Conservation (phyloP, 352 stramenopile species). For the Phytophthora multivora region DNA sequence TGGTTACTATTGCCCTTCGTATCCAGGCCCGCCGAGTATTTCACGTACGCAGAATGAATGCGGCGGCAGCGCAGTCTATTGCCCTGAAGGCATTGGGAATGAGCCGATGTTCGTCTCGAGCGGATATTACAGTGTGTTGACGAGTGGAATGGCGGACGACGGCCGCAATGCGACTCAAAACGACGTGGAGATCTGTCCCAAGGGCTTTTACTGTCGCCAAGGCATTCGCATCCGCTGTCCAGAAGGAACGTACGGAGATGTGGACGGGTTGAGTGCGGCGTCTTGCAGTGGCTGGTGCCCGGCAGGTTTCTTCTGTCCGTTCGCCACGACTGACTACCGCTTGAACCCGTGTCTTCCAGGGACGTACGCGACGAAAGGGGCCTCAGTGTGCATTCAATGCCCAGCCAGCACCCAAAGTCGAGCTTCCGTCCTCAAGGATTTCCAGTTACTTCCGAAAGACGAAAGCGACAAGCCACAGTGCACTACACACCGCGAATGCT, state of each 20-base stretch:
- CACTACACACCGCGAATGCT: constrained; percentile 49
- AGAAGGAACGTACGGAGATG: constrained; percentile 64
- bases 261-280: constrained; percentile 46
- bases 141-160: constrained; percentile 39
- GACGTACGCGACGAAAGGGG: constrained; percentile 52
- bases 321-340: constrained; percentile 53
- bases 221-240: constrained; percentile 74
- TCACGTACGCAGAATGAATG: constrained; percentile 54
- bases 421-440: constrained; percentile 25
- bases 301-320: constrained; percentile 69
- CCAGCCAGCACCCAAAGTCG: constrained; percentile 27
- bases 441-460: constrained; percentile 24
- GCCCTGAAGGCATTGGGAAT: constrained; percentile 60
- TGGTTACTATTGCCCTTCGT: constrained; percentile 78
- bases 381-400: constrained; percentile 50
- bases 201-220: constrained; percentile 73
- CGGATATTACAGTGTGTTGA: constrained; percentile 61
- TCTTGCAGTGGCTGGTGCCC: constrained; percentile 74
- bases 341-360: constrained; percentile 45
- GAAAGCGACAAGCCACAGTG: constrained; percentile 26
- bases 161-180: constrained; percentile 60
- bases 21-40: constrained; percentile 47
- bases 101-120: constrained; percentile 40
- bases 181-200: constrained; percentile 52
- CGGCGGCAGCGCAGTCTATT: constrained; percentile 57